Evolutionary conservation across 1,139 yeast genomes (phyloP).

Genomic region (Suhomyces maxii): DNA sequence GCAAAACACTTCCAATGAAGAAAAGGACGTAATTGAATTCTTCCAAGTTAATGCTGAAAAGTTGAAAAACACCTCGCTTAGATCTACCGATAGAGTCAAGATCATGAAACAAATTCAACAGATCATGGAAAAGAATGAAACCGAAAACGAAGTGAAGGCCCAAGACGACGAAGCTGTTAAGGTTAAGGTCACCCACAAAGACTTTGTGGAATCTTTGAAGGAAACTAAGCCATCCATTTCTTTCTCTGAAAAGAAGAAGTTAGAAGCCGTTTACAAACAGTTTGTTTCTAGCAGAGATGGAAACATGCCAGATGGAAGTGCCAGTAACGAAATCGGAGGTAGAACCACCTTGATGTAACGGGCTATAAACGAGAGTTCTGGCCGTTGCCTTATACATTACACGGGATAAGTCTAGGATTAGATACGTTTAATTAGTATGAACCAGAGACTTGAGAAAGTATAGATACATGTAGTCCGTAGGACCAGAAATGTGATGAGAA

Average conservation of each 20-base stretch:
- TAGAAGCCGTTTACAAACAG: conserved; percentile 64
- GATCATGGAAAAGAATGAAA: conserved; percentile 21
- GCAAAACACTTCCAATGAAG: conserved; percentile 14
- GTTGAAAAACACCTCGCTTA: conserved; percentile 30
- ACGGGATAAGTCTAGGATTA: no score
- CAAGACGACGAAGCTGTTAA: conserved; percentile 17
- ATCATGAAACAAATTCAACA: conserved; percentile 50
- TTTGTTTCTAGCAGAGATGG: conserved; percentile 84
- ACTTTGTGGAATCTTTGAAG: conserved; percentile 61
- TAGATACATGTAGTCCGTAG: no score
- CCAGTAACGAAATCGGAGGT: conserved; percentile 84
- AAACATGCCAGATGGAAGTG: conserved; percentile 83
- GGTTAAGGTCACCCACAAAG: conserved; percentile 48
- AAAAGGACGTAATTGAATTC: conserved; percentile 28
- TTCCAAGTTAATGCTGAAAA: conserved; percentile 38
- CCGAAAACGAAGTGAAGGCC: conserved; percentile 11
- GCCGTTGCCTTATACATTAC: no score
- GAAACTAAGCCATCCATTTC: conserved; percentile 92
- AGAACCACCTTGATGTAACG: conserved; percentile 67
- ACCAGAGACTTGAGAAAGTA: no score
- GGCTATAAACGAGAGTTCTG: neutral
- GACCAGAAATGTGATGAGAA: no score
- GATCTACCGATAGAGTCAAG: conserved; percentile 47
- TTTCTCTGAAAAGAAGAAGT: conserved; percentile 61
- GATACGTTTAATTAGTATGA: no score